Conservation (phyloP, 2,329 filamentous ascomycete species). For the Penicillium brevicompactum region DNA sequence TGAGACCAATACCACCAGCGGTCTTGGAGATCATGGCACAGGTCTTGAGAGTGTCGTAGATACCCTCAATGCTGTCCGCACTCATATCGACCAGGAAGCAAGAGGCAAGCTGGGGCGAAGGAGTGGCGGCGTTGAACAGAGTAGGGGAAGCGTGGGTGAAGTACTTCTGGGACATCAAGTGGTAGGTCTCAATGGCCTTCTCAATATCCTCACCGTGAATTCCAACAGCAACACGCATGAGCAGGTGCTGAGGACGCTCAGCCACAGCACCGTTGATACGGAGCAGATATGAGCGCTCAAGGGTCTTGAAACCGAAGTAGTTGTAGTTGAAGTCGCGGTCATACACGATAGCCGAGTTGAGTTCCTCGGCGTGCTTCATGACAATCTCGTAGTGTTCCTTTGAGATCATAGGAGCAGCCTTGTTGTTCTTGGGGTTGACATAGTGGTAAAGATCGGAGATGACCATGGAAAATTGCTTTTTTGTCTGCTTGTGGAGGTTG, state of each 20-base stretch:
- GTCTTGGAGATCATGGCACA: constrained; percentile 99
- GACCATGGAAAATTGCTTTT: constrained; percentile 99
- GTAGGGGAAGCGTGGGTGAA: constrained; percentile 98
- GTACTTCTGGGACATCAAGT: constrained; percentile 97
- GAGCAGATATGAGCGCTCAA: constrained; percentile 95
- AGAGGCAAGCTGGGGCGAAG: constrained; percentile 89
- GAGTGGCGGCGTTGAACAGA: constrained; percentile 96
- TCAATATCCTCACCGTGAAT: constrained; percentile 96
- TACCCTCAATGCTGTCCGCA: constrained; percentile 98
- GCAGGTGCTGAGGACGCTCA: constrained; percentile 98
- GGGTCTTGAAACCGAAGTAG: constrained; percentile 99
- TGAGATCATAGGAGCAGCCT: constrained; percentile 89
- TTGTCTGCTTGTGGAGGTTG: constrained; percentile 99
- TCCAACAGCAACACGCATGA: constrained; percentile 97
- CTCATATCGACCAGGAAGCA: constrained; percentile 99
- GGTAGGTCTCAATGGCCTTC: constrained; percentile 94
- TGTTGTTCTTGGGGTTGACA: constrained; percentile 88
- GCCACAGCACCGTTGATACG: constrained; percentile 95
- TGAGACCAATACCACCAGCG: constrained; percentile 95
- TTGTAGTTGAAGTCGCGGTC: constrained; percentile 99
- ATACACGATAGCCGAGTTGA: constrained; percentile 98
- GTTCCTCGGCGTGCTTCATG: constrained; percentile 93
- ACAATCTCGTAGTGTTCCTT: constrained; percentile 87
- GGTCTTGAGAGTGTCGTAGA: constrained; percentile 98
- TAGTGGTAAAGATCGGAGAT: constrained; percentile 93